Percentiles rank a stretch among this genome's conserved stretches.
phyloP scores from a whole-genome alignment of 2,329 filamentous ascomycete genomes.

The Gnomoniopsis sp. region DNA sequence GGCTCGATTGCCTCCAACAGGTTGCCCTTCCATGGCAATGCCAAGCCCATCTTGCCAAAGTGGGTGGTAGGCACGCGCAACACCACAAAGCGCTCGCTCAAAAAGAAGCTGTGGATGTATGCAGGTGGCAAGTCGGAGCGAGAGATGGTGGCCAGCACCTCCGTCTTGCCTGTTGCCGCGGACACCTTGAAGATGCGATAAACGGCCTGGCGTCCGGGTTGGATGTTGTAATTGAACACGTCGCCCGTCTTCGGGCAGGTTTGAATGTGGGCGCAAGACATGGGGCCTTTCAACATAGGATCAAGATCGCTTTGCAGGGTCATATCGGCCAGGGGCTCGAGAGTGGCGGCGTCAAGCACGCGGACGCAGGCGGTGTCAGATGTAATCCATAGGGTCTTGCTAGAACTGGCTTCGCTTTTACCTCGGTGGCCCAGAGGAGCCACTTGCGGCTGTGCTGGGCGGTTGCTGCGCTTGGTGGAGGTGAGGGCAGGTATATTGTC shows the following conservation, averaged over 20 bases:
- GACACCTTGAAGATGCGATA: slow-evolving; percentile 70
- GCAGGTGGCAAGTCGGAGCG: slow-evolving; percentile 50
- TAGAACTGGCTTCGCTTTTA: not conserved
- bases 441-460: slow-evolving; percentile 8
- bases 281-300: slow-evolving; percentile 61
- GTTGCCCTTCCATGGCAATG: slow-evolving; percentile 63
- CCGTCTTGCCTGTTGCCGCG: slow-evolving; percentile 60
- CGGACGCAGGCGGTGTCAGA: slow-evolving; percentile 58
- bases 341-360: slow-evolving; percentile 63
- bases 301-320: slow-evolving; percentile 58
- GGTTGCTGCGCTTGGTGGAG: slow-evolving; percentile 19
- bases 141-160: slow-evolving; percentile 66
- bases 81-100: slow-evolving; percentile 68
- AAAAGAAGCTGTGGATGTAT: slow-evolving; percentile 81
- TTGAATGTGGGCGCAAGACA: slow-evolving; percentile 69
- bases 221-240: slow-evolving; percentile 78
- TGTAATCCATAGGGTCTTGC: slow-evolving; percentile 48
- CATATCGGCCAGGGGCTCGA: slow-evolving; percentile 68
- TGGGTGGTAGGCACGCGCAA: slow-evolving; percentile 70
- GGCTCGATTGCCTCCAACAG: slow-evolving; percentile 64
- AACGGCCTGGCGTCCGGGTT: slow-evolving; percentile 50
- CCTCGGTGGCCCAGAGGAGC: not conserved
- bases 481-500: not conserved
- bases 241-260: slow-evolving; percentile 71
- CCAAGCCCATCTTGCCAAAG: slow-evolving; percentile 53